phyloP scores from a whole-genome alignment of 306 rosid genomes.

The Heteromeles arbutifolia region DNA sequence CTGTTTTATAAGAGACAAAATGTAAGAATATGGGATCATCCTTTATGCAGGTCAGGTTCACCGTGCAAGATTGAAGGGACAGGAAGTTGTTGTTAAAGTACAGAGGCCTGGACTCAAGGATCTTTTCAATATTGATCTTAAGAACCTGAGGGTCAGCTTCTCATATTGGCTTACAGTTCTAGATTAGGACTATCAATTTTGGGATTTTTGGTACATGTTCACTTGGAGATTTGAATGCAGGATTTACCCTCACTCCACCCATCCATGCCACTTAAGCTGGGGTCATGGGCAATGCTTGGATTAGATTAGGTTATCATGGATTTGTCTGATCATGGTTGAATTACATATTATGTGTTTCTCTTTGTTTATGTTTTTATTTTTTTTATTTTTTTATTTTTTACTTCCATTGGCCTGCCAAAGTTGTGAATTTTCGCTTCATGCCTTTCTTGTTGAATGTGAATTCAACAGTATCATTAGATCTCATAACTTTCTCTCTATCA shows the following conservation, averaged over 20 bases:
- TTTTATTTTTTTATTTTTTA: not conserved
- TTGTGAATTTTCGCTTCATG: constrained; percentile 7
- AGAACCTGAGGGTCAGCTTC: constrained; percentile 89
- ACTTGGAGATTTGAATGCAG: not conserved
- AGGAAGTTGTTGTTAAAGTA: constrained; percentile 86
- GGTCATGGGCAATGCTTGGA: not conserved
- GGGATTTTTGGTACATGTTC: not conserved
- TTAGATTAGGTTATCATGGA: constrained; percentile 5
- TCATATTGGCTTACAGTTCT: constrained; percentile 18
- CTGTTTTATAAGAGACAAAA: constrained; percentile 5
- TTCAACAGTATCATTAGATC: not conserved
- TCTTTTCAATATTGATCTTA: constrained; percentile 93
- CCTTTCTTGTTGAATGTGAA: not conserved
- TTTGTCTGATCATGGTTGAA: not conserved
- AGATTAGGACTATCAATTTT: not conserved
- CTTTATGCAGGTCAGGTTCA: constrained; percentile 92
- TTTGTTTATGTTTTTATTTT: too few relatives aligned
- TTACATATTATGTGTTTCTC: not conserved
- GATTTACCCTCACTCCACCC: not conserved
- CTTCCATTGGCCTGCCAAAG: constrained; percentile 13
- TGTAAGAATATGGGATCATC: constrained; percentile 2
- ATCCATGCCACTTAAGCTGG: not conserved
- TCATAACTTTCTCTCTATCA: not conserved
- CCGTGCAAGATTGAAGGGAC: constrained; percentile 81
- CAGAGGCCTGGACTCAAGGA: constrained; percentile 98